A percentile compares a stretch with the other conserved stretches of the same genome.
These are phyloP conservation scores for Mycena alexandri DNA, from an alignment of 768 basidiomycete species.

Conservation along the genomic window DNA sequence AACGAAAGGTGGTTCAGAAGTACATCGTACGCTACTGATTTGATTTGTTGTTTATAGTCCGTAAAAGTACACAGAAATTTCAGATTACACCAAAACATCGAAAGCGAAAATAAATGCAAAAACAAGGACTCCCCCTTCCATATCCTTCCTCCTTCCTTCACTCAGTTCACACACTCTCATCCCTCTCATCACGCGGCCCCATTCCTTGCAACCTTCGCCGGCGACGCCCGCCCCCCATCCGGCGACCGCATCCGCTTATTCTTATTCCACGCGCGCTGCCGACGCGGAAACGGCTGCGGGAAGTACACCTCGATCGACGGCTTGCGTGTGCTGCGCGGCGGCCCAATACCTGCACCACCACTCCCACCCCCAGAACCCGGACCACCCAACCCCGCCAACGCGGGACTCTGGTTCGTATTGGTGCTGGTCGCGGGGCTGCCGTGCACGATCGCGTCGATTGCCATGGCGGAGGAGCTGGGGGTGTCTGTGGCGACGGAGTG, in stretches of 20 bases:
- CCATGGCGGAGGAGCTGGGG: slow-evolving; percentile 47
- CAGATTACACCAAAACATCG: background rate
- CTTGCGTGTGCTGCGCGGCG: slow-evolving; percentile 42
- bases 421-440: slow-evolving; percentile 64
- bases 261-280: slow-evolving; percentile 19
- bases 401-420: background rate
- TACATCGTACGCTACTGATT: too few species aligned
- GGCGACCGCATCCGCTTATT: slow-evolving; percentile 31
- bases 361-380: background rate
- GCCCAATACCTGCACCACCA: slow-evolving; percentile 9
- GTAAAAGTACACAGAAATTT: slow-evolving; percentile 1
- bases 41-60: background rate
- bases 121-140: background rate
- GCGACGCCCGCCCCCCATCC: slow-evolving; percentile 9
- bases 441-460: slow-evolving; percentile 76
- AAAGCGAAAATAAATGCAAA: too few species aligned
- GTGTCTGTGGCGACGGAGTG: slow-evolving; percentile 22
- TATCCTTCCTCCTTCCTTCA: too few species aligned
- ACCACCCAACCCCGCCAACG: background rate
- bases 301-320: slow-evolving; percentile 65
- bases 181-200: background rate
- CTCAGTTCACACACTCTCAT: background rate
- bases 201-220: slow-evolving; percentile 25
- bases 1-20: too few species aligned
- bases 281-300: slow-evolving; percentile 42